These are phyloP conservation scores for Nakaseomyces sp. DNA, from an alignment of 1,139 yeast species.

Conservation along the genomic window DNA sequence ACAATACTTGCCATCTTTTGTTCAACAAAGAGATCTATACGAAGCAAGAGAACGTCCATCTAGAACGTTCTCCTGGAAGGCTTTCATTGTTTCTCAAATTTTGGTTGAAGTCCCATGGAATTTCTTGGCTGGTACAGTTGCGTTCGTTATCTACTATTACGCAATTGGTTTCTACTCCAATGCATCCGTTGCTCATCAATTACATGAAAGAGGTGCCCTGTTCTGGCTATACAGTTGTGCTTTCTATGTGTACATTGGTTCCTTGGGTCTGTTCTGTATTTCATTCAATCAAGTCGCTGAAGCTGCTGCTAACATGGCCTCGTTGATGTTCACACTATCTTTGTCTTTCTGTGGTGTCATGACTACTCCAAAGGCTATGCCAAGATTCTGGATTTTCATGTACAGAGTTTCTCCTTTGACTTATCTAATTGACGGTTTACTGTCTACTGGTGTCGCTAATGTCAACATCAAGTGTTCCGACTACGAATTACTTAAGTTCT, in stretches of 20 bases:
- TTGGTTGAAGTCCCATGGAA: conserved; percentile 70
- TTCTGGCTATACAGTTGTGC: conserved; percentile 47
- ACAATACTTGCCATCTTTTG: conserved; percentile 63
- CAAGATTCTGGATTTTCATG: conserved; percentile 53
- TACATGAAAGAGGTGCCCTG: conserved; percentile 51
- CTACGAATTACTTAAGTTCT: conserved; percentile 38
- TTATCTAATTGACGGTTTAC: conserved; percentile 42
- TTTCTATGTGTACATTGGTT: conserved; percentile 49
- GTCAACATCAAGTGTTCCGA: conserved; percentile 38
- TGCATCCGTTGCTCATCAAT: conserved; percentile 44
- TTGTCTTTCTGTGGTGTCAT: conserved; percentile 75
- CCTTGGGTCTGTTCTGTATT: conserved; percentile 52
- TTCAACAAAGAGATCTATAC: conserved; percentile 61
- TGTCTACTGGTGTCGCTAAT: conserved; percentile 45
- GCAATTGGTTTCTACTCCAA: conserved; percentile 61
- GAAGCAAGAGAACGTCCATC: conserved; percentile 80
- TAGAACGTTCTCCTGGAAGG: conserved; percentile 51
- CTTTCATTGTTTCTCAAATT: conserved; percentile 48
- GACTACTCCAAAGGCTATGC: conserved; percentile 44
- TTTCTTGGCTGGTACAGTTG: conserved; percentile 48
- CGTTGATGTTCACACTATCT: conserved; percentile 54
- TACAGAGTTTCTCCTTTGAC: conserved; percentile 57
- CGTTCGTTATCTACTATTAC: conserved; percentile 68
- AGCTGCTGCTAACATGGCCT: conserved; percentile 60
- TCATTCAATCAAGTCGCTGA: conserved; percentile 50